phyloP scores from a whole-genome alignment of 2,329 filamentous ascomycete species.

The Albifimbria verrucaria region DNA sequence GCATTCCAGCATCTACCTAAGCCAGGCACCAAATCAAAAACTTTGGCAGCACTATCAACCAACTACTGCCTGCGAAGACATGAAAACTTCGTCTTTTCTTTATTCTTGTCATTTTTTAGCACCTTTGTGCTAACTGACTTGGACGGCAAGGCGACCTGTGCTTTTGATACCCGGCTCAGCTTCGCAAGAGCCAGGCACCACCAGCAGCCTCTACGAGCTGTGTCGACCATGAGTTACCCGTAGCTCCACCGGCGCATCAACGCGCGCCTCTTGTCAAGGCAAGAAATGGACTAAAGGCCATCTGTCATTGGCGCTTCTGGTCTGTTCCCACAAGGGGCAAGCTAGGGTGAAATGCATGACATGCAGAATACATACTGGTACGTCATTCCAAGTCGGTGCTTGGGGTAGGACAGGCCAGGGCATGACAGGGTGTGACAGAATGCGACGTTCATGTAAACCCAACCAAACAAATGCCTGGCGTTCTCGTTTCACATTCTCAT shows the following conservation, averaged over 20 bases:
- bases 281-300: not conserved
- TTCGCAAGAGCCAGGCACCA: not conserved
- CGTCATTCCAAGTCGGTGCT: not conserved
- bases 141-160: not conserved
- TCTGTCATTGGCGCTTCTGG: not conserved
- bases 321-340: not conserved
- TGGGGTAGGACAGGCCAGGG: not conserved
- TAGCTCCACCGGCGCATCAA: not conserved
- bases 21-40: too few relatives aligned
- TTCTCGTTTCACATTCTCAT: not conserved
- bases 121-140: not conserved
- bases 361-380: not conserved
- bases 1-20: too few relatives aligned
- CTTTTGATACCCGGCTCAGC: not conserved
- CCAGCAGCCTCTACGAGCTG: not conserved
- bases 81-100: not conserved
- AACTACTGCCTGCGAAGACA: too few relatives aligned
- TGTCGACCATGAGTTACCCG: not conserved
- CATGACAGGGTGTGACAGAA: not conserved
- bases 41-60: too few relatives aligned
- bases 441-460: not conserved
- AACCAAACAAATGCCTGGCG: not conserved
- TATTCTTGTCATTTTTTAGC: not conserved
- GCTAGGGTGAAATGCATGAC: not conserved
- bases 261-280: not conserved